Base-by-base conservation (phyloP, 495 filamentous ascomycete species). In the Penicillium cataractarum region DNA sequence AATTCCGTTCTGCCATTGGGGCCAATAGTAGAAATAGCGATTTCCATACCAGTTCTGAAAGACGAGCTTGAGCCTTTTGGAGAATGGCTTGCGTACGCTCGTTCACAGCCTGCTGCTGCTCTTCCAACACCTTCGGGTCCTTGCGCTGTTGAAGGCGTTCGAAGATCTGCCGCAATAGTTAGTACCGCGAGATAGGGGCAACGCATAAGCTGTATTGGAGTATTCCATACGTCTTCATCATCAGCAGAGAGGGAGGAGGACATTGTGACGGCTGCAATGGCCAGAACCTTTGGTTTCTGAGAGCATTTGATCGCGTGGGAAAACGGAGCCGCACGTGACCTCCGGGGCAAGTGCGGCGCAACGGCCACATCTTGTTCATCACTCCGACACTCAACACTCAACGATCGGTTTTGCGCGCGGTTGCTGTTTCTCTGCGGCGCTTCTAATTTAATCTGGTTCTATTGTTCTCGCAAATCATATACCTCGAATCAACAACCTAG, bases 71-170 rank as follows among this genome's bases (percentile, higher is more conserved):
- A 5, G 86, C 84, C 69, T 87, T 89, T 66, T 87, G 84, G 69
- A 86, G 84, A 58, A 90, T 87, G 15, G 81, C 82, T 62, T 82
- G 78, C n/a, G 87, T 78, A 49, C 86, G 80, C 66, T 86, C 86
- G 65, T 86, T 84, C 64, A 88, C 70, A 15, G 83, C 84, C 67
- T 85, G 80, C 61, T 90, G 82, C 57, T 86, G 83, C 68, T 86
- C 83, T 73, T 87, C 83, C 58, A 82, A 70, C 50, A 85, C 79
- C 64, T 84, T 82, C 7, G 87, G 83, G 71, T 92, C 86, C 66
- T 81, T 74, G 62, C 80, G 81, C 63, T 83, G 80, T 71, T 84
- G 86, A 56, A 92, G 82, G 67, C 80, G 82, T 62, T 85, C 84
- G 78, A 89, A 90, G 80, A 89, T 83, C 89, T 88, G 72, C 53